Percentiles rank a stretch among this genome's conserved stretches.
phyloP scores from a whole-genome alignment of 768 basidiomycete genomes.

The Amanita fuliginea region DNA sequence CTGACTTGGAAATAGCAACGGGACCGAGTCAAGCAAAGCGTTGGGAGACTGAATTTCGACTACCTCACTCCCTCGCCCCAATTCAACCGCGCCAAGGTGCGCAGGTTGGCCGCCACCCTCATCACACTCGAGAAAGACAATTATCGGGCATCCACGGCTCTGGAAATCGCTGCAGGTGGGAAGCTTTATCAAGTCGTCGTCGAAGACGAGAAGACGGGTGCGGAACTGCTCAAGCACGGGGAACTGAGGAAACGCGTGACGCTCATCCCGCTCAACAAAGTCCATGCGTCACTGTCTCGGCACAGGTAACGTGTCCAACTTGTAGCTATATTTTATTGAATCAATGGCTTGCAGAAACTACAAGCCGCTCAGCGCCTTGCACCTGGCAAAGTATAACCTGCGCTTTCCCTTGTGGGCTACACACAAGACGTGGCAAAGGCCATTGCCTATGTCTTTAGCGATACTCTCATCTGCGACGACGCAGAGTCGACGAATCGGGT shows the following conservation, averaged over 20 bases:
- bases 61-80: conserved; percentile 66
- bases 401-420: conserved; percentile 84
- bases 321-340: too few species aligned
- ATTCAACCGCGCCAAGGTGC: conserved; percentile 82
- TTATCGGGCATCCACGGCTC: conserved; percentile 73
- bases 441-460: conserved; percentile 89
- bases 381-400: conserved; percentile 72
- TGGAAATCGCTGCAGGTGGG: conserved; percentile 87
- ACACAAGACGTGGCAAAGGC: conserved; percentile 73
- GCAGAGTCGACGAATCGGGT: conserved; percentile 78
- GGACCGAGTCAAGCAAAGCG: conserved; percentile 52
- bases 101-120: conserved; percentile 87
- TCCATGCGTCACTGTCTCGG: conserved; percentile 42
- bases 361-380: conserved; percentile 60
- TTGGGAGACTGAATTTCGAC: conserved; percentile 72
- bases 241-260: conserved; percentile 80
- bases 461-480: conserved; percentile 86
- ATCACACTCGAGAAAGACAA: conserved; percentile 62
- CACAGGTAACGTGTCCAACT: conserved; percentile 30
- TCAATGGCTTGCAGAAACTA: conserved; percentile 49
- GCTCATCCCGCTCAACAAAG: conserved; percentile 90
- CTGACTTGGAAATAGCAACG: conserved; percentile 38
- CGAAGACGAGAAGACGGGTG: conserved; percentile 81
- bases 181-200: conserved; percentile 92
- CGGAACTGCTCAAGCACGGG: conserved; percentile 66